Evolutionary conservation across 352 stramenopile species (phyloP), one percentile per base, ranked within the genome.

Genomic region (Pythium utonaiense): DNA sequence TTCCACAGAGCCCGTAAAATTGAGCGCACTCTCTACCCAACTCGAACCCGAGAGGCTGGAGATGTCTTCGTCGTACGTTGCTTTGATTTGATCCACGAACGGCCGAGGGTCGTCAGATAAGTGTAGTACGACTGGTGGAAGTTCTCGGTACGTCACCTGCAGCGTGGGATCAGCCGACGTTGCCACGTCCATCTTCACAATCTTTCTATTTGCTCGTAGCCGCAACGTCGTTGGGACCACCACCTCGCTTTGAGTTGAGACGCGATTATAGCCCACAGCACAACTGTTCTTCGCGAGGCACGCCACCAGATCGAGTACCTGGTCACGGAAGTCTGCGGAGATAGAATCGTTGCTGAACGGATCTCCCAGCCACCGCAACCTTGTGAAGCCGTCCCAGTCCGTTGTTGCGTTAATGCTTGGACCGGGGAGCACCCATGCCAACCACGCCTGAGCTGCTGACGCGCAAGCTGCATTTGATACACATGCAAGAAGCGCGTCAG

Each of bases 371-470:
- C 42, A 50, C 3, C 42, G 24, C 6, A 31, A 10, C 9, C 42
- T 21, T 12, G 21, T 28, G 42, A 50, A 50, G 42, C 42, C 42
- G 19, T 50, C 42, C 42, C 42, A 50, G 42, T 50, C 42, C n/a
- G 21, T 10, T n/a, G 42, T n/a, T 4, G 9, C 14, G 42, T 50
- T 50, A 10, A n/a, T 19, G 21, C 5, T 3, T 30, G n/a, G 7
- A 27, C n/a, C 40, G 6, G 40, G 40, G n/a, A 50, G 42, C 42
- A 31, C 42, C 42, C 42, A 50, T 2, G 21, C 22, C 9, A 50
- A 8, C 42, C 42, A 50, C 21, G 21, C 22, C 5, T 22, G 42
- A 19, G 42, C 42, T n/a, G 42, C 42, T 1, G 24, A 5, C 42
- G 24, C 21, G 31, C 42, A 50, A 2, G 9, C 21, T 12, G 10